These are phyloP conservation scores for Rhizopogon vinicolor DNA, from an alignment of 768 basidiomycete genomes.

Conservation along the genomic window DNA sequence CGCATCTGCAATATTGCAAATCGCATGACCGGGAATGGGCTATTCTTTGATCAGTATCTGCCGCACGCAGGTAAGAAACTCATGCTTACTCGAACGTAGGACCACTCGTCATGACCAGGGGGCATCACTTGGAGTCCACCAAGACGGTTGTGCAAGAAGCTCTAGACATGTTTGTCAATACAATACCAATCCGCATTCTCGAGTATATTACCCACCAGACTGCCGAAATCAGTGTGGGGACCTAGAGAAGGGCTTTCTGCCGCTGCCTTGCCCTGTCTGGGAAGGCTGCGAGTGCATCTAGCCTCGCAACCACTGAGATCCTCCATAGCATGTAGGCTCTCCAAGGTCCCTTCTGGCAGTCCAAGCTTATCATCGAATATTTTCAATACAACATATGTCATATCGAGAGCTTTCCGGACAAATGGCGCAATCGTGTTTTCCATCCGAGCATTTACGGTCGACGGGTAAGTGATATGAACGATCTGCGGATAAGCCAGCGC, in stretches of 20 bases:
- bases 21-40: slow-evolving; percentile 53
- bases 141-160: slow-evolving; percentile 64
- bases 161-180: slow-evolving; percentile 29
- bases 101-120: slow-evolving; percentile 59
- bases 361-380: slow-evolving; percentile 56
- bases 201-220: slow-evolving; percentile 39
- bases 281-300: slow-evolving; percentile 48
- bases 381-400: slow-evolving; percentile 48
- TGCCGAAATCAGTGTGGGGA: slow-evolving; percentile 73
- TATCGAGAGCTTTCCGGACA: slow-evolving; percentile 49
- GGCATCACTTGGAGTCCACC: slow-evolving; percentile 68
- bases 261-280: slow-evolving; percentile 20
- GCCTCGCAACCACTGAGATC: slow-evolving; percentile 56
- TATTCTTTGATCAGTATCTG: slow-evolving; percentile 1
- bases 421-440: slow-evolving; percentile 47
- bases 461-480: slow-evolving; percentile 54
- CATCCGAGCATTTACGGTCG: slow-evolving; percentile 47
- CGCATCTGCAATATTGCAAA: slow-evolving; percentile 63
- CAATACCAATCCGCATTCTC: background rate
- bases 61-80: background rate
- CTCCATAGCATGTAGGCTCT: slow-evolving; percentile 35
- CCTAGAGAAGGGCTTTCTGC: slow-evolving; percentile 45
- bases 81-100: slow-evolving; percentile 51
- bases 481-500: slow-evolving; percentile 52
- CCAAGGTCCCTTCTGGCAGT: slow-evolving; percentile 45